A percentile compares a stretch with the other conserved stretches of the same genome.
Conservation (phyloP, 192 early-diverging fungal genomes). For the Backusella tuberculispora region DNA sequence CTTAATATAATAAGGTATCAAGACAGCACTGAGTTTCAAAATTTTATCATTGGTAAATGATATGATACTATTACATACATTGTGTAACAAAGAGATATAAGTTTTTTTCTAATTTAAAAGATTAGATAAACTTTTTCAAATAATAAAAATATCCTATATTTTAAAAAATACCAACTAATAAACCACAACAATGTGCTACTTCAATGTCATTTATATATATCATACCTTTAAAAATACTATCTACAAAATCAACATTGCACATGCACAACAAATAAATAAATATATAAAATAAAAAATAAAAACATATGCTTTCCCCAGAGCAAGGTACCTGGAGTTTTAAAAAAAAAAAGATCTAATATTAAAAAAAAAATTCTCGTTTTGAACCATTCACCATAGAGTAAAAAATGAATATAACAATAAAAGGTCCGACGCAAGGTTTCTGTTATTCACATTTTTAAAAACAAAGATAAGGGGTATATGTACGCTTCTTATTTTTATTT, state of each 20-base stretch:
- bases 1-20: not conserved
- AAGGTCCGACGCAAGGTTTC: not conserved
- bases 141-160: constrained; percentile 9
- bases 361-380: not conserved
- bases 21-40: not conserved
- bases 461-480: not conserved
- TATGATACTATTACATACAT: not conserved
- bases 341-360: not conserved
- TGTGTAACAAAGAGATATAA: not conserved
- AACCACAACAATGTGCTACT: not conserved
- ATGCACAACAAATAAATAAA: not conserved
- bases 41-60: constrained; percentile 6
- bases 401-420: not conserved
- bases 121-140: constrained; percentile 8
- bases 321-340: not conserved
- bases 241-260: not conserved
- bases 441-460: not conserved
- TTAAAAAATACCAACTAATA: not conserved
- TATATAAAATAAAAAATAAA: not conserved
- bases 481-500: not conserved
- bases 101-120: constrained; percentile 10
- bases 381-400: not conserved
- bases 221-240: constrained; percentile 4
- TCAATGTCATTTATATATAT: not conserved
- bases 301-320: not conserved